A percentile compares a stretch with the other conserved stretches of the same genome.
These are phyloP conservation scores for Mortierella sp. DNA, from an alignment of 371 early-diverging fungal species.

Conservation along the genomic window DNA sequence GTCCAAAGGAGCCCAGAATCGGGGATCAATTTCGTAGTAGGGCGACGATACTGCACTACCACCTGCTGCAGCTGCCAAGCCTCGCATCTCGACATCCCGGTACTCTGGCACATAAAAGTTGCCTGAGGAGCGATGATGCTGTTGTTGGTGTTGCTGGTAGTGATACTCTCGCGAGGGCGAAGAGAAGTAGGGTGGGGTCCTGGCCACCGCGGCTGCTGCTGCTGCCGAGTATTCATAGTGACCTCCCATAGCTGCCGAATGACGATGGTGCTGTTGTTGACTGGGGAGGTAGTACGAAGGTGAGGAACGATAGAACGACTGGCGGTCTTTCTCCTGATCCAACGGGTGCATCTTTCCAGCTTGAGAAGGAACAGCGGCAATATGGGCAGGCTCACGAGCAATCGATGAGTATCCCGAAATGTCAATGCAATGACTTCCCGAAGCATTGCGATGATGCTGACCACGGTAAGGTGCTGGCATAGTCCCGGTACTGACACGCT, in stretches of 20 bases:
- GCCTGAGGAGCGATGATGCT: neutral
- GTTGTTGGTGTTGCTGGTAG: neutral
- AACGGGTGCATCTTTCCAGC: neutral
- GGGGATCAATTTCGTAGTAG: constrained; percentile 43
- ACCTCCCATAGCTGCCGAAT: neutral
- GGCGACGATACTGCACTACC: neutral
- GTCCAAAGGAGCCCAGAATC: constrained; percentile 45
- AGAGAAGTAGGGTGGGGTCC: constrained; percentile 1
- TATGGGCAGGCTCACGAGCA: constrained; percentile 19
- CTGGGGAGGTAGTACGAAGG: neutral
- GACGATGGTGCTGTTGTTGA: neutral
- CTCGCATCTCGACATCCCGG: constrained; percentile 27
- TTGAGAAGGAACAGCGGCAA: constrained; percentile 19
- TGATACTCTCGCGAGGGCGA: neutral
- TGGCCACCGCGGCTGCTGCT: neutral
- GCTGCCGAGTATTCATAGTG: neutral
- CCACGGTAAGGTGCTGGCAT: constrained; percentile 26
- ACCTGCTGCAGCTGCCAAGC: neutral
- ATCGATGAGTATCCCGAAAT: constrained; percentile 25
- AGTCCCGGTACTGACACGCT: constrained; percentile 35
- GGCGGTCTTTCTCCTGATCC: neutral
- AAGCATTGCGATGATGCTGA: constrained; percentile 47
- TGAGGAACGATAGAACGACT: neutral
- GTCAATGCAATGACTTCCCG: constrained; percentile 36
- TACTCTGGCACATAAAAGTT: neutral